Base-by-base conservation (phyloP, 495 filamentous ascomycete genomes). In the Xylaria castorea region DNA sequence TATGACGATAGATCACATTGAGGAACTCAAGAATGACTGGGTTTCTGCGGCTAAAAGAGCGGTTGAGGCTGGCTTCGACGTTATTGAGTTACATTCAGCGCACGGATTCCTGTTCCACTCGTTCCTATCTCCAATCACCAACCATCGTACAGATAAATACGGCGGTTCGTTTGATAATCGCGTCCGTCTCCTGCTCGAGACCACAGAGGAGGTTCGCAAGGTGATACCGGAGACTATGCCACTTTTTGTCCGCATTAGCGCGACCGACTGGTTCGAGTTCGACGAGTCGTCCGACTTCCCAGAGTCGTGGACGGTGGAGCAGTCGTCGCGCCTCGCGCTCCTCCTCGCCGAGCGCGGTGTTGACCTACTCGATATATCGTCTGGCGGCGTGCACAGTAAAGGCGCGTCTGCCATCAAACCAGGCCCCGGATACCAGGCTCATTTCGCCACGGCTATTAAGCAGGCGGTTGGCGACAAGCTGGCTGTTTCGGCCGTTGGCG, bases 141-240 rank as follows among this genome's bases (percentile, higher is more conserved):
- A 91, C 81, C 80, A 84, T 66, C 83, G 89, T n/a, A 90, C 86
- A 7, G 90, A 92, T 77, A 65, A 83, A 55, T 92, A 92, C 73
- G 90, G 90, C 36, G 90, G 90, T 53, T 83, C 79, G 63, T 91
- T 91, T 72, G 89, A 91, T 80, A 91, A 92, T 77, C 83, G 89
- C 22, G 84, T 81, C 20, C 83, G 89, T 0, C 77, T 91, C 22
- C 80, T 83, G 0, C 77, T 87, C 30, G 89, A 91, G 72, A 81
- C 90, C 40, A 86, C 87, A 27, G 80, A 89, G 46, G 67, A 87
- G 22, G 85, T 87, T 5, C 83, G 90, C 20, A 81, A 80, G 8
- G 81, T 76, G 8, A 88, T 92, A n/a, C 88, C 89, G 2, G 75
- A 86, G 12, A 72, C 78, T 34, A 91, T 92, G 89, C 92, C 92